Evolutionary conservation across 2,329 filamentous ascomycete genomes (phyloP).

Genomic region (Colletotrichum lindemuthianum): DNA sequence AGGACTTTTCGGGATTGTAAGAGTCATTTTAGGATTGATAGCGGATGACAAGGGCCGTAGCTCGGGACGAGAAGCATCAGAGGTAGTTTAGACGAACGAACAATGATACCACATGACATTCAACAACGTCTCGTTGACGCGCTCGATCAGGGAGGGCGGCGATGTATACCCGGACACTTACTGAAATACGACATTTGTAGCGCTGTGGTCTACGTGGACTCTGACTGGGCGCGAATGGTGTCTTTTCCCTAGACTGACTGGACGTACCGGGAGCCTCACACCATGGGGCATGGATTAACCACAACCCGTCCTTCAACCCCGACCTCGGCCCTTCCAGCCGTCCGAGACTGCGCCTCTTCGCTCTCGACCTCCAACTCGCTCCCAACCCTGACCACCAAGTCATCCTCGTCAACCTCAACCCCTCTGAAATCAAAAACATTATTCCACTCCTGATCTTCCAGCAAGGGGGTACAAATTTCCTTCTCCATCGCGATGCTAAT

Average conservation of each 20-base stretch:
- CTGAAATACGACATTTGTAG: not conserved
- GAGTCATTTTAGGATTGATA: too few relatives aligned
- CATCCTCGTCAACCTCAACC: constrained; percentile 40
- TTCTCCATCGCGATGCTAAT: constrained; percentile 49
- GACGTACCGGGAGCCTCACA: too few relatives aligned
- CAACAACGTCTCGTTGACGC: not conserved
- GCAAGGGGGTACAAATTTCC: constrained; percentile 42
- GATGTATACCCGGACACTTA: not conserved
- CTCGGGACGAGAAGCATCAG: too few relatives aligned
- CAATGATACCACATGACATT: not conserved
- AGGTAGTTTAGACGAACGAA: not conserved
- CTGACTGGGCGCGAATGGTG: too few relatives aligned
- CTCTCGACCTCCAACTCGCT: not conserved
- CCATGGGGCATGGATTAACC: too few relatives aligned
- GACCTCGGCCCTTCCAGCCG: not conserved
- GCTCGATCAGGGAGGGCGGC: not conserved
- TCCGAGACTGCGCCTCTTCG: not conserved
- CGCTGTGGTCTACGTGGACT: too few relatives aligned
- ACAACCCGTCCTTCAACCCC: not conserved
- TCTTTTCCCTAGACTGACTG: too few relatives aligned
- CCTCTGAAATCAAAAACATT: constrained; percentile 51
- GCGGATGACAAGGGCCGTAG: too few relatives aligned
- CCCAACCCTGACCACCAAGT: not conserved
- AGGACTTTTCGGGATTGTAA: too few relatives aligned
- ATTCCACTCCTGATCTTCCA: constrained; percentile 48